phyloP scores from a whole-genome alignment of 2,329 filamentous ascomycete species.

The Penicillium corylophilum region DNA sequence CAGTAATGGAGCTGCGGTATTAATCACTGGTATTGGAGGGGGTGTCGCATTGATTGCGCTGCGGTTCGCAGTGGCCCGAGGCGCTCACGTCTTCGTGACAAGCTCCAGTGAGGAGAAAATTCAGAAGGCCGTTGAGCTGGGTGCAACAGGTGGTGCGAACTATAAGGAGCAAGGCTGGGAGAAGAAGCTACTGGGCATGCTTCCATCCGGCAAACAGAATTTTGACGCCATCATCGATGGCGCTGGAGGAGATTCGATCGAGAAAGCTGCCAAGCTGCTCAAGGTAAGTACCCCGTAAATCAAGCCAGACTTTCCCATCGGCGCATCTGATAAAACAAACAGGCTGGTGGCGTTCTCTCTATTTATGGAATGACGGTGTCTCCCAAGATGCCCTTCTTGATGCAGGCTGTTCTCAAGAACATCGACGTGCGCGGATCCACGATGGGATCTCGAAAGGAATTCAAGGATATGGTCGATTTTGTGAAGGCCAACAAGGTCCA shows the following conservation, averaged over 20 bases:
- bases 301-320: not conserved
- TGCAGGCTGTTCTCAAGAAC: conserved; percentile 82
- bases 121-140: conserved; percentile 65
- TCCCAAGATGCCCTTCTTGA: conserved; percentile 83
- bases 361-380: conserved; percentile 88
- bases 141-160: conserved; percentile 76
- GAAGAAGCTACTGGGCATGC: conserved; percentile 60
- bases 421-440: conserved; percentile 82
- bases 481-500: conserved; percentile 69
- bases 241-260: conserved; percentile 81
- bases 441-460: conserved; percentile 89
- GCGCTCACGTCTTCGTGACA: conserved; percentile 78
- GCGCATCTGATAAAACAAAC: not conserved
- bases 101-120: conserved; percentile 75
- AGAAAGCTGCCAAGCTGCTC: conserved; percentile 65
- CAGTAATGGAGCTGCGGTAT: conserved; percentile 65
- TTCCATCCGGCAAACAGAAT: conserved; percentile 65
- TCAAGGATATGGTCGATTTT: conserved; percentile 85
- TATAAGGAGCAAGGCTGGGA: conserved; percentile 83
- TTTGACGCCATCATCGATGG: conserved; percentile 88
- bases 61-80: conserved; percentile 72
- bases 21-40: conserved; percentile 89
- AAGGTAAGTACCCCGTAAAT: conserved; percentile 51
- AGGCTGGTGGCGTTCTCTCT: conserved; percentile 76
- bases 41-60: conserved; percentile 83